phyloP scores from a whole-genome alignment of 2,329 filamentous ascomycete species.

The Aureobasidium lini region DNA sequence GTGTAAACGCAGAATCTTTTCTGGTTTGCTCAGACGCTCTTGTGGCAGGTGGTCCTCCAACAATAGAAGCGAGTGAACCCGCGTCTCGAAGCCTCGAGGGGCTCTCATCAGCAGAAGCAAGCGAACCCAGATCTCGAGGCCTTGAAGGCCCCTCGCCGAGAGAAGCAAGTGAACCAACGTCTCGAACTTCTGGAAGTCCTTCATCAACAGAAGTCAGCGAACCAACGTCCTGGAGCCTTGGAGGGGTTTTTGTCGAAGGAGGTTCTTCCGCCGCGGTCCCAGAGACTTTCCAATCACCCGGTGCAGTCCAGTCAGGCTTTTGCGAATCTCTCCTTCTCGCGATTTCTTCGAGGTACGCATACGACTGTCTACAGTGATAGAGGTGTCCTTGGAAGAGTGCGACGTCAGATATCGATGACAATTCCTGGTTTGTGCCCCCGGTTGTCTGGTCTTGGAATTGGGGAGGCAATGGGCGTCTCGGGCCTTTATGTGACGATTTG shows the following conservation, averaged over 20 bases:
- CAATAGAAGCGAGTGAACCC: not conserved
- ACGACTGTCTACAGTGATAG: not conserved
- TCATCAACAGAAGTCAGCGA: not conserved
- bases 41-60: not conserved
- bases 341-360: not conserved
- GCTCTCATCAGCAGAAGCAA: not conserved
- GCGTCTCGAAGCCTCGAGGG: not conserved
- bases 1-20: not conserved
- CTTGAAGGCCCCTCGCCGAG: not conserved
- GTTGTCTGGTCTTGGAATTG: not conserved
- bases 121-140: not conserved
- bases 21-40: not conserved
- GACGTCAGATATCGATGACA: not conserved
- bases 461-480: not conserved
- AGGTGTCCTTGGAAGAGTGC: not conserved
- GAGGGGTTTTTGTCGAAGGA: not conserved
- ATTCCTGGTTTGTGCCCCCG: not conserved
- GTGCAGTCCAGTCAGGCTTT: not conserved
- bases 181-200: not conserved
- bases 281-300: not conserved
- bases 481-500: not conserved
- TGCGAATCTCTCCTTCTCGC: not conserved
- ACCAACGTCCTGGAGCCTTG: not conserved
- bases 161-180: not conserved
- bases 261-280: not conserved